Evolutionary conservation across 1,139 yeast genomes (phyloP).

Genomic region (Sugiyamaella castrensis): DNA sequence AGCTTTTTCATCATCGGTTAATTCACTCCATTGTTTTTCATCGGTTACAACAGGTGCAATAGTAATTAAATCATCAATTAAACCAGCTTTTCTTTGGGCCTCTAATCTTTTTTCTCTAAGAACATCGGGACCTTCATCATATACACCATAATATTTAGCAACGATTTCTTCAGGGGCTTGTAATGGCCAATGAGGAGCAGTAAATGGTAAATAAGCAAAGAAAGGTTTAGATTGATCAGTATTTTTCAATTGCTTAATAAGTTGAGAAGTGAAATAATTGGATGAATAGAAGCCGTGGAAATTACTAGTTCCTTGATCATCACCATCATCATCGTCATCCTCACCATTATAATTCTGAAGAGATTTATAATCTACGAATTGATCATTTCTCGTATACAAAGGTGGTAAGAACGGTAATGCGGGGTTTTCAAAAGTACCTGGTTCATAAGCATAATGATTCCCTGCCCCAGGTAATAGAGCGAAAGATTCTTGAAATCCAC

Average conservation of each 20-base stretch:
- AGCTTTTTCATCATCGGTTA: conserved; percentile 39
- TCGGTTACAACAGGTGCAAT: conserved; percentile 49
- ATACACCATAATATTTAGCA: conserved; percentile 48
- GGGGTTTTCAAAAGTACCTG: conserved; percentile 35
- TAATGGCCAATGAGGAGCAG: conserved; percentile 62
- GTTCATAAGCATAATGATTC: conserved; percentile 52
- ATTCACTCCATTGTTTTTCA: conserved; percentile 44
- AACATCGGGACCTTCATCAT: conserved; percentile 49
- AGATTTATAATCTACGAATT: conserved; percentile 28
- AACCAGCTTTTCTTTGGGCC: conserved; percentile 45
- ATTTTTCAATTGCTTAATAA: conserved; percentile 39
- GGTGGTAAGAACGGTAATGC: conserved; percentile 25
- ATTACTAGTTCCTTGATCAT: no score
- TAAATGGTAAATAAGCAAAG: conserved; percentile 52
- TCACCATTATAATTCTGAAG: conserved; percentile 6
- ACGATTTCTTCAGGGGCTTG: conserved; percentile 52
- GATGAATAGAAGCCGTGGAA: conserved; percentile 45
- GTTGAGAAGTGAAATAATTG: conserved; percentile 45
- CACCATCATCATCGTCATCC: no score
- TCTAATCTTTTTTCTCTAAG: conserved; percentile 43
- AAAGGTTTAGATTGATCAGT: conserved; percentile 42
- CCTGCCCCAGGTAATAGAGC: conserved; percentile 58
- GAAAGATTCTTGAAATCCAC: conserved; percentile 54
- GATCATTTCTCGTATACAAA: conserved; percentile 41
- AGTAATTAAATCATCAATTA: conserved; percentile 43